Percentiles rank a stretch among this genome's conserved stretches.
These are phyloP conservation scores for Fusarium sp. DNA, from an alignment of 2,329 filamentous ascomycete genomes.

Conservation along the genomic window DNA sequence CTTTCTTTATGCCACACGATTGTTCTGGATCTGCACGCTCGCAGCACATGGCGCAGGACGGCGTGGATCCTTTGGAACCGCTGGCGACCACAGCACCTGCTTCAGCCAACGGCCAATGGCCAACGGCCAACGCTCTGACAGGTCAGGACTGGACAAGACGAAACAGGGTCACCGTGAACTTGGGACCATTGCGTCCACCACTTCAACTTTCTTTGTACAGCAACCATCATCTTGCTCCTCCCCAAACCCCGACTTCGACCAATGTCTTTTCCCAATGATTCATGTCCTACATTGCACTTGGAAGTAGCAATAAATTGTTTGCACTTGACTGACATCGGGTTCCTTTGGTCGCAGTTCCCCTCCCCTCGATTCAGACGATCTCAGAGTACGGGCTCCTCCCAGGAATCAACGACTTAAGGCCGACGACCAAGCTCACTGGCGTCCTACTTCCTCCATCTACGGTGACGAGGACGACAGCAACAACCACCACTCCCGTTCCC, in stretches of 20 bases:
- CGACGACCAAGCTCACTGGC: slow-evolving; percentile 47
- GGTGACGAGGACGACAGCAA: slow-evolving; percentile 34
- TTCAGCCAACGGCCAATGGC: slow-evolving; percentile 2
- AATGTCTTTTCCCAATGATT: slow-evolving; percentile 4
- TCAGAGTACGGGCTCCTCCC: slow-evolving; percentile 47
- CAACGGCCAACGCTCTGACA: slow-evolving; percentile 2
- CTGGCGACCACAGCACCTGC: background rate
- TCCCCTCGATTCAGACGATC: slow-evolving; percentile 36
- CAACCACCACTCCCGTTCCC: slow-evolving; percentile 26
- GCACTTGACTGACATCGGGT: slow-evolving; percentile 34
- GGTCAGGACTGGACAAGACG: background rate
- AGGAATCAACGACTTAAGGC: slow-evolving; percentile 51
- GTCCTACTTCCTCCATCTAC: slow-evolving; percentile 69
- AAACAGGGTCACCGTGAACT: slow-evolving; percentile 16
- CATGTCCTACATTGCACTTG: background rate
- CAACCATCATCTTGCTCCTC: background rate
- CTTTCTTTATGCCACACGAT: slow-evolving; percentile 21
- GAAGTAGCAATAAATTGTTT: slow-evolving; percentile 2
- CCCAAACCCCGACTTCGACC: background rate
- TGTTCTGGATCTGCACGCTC: slow-evolving; percentile 8
- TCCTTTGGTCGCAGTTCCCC: slow-evolving; percentile 39
- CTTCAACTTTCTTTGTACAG: slow-evolving; percentile 8
- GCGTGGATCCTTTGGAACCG: slow-evolving; percentile 4
- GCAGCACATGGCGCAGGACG: slow-evolving; percentile 14
- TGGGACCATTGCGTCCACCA: slow-evolving; percentile 7